Evolutionary conservation across 306 rosid genomes (phyloP), one percentile per base, ranked within the genome.

Genomic region (Trichosanthes cucumerina): DNA sequence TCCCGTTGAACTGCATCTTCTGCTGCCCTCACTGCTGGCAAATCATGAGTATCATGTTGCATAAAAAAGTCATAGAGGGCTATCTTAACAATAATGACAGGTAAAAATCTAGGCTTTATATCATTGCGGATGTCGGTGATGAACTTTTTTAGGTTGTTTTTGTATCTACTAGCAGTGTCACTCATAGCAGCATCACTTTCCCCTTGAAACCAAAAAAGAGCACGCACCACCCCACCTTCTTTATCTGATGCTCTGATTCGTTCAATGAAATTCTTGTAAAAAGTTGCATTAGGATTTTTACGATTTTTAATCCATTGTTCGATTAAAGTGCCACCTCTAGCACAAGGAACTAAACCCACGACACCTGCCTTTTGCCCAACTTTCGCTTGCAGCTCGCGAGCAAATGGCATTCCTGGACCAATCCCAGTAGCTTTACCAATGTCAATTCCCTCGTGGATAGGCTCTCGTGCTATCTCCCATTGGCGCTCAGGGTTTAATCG

Each of bases 381-480:
- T 73, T 43, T 43, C 0, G 7, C 23, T 16, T 8, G 31, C 0
- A 73, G 14, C 1, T 49, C 6, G 11, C 28, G 26, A 26, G 78
- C 78, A 73, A 73, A 47, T 26, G 78, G 1, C 24, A 73, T 73
- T 13, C 16, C 78, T 1, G 78, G 59, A 26, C 78, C 58, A 33
- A 73, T 19, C 5, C 78, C 78, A 26, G 0, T 5, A 0, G 58
- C 23, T 26, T 7, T 73, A 12, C 14, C 2, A 7, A 28, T 11
- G 58, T 74, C 59, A 2, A 74, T 74, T 0, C 59, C 78, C 8
- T 1, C 2, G 49, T 74, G 78, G 28, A 74, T 14, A 12, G 60
- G 59, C n/a, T 74, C 78, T 31, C 21, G 14, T 23, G 78, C 78
- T 24, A 24, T 3, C 60, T 74, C 62, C 78, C 78, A 74, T 74